These are phyloP conservation scores for Phylloporus sp. DNA, from an alignment of 768 basidiomycete genomes.

Conservation along the genomic window DNA sequence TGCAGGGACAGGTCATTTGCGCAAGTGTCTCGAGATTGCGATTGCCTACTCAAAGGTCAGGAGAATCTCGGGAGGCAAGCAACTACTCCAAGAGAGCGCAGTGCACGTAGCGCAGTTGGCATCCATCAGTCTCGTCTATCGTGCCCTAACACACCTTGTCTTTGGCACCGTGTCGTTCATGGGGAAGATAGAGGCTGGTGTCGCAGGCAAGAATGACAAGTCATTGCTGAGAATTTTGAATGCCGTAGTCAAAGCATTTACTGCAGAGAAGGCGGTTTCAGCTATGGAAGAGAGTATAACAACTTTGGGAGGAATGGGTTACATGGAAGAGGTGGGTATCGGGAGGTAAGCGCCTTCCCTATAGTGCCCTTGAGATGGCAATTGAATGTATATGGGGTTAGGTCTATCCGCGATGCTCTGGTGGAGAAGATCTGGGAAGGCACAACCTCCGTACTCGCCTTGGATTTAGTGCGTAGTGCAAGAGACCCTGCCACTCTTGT, in stretches of 20 bases:
- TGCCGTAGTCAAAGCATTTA: slow-evolving; percentile 67
- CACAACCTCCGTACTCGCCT: slow-evolving; percentile 60
- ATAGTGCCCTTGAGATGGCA: background rate
- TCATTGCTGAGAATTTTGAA: slow-evolving; percentile 59
- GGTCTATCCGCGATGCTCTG: slow-evolving; percentile 59
- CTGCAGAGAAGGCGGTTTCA: slow-evolving; percentile 55
- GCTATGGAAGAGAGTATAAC: slow-evolving; percentile 77
- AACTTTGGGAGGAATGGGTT: slow-evolving; percentile 71
- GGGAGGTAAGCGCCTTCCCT: slow-evolving; percentile 38
- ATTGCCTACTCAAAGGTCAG: slow-evolving; percentile 61
- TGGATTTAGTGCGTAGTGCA: slow-evolving; percentile 61
- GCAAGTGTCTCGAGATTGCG: slow-evolving; percentile 63
- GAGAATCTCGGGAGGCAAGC: slow-evolving; percentile 46
- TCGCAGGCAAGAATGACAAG: slow-evolving; percentile 47
- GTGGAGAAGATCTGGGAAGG: slow-evolving; percentile 88
- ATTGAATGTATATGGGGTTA: slow-evolving; percentile 9
- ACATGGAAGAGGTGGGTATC: slow-evolving; percentile 80
- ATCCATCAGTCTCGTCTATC: slow-evolving; percentile 56
- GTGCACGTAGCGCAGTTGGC: slow-evolving; percentile 67
- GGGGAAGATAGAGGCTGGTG: slow-evolving; percentile 58
- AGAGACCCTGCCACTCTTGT: slow-evolving; percentile 40
- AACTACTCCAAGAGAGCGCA: slow-evolving; percentile 50
- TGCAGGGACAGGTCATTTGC: slow-evolving; percentile 51
- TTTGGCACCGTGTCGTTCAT: slow-evolving; percentile 59
- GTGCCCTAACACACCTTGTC: slow-evolving; percentile 58